phyloP scores from a whole-genome alignment of 805 yeast species.

The Barnettozyma sp. region DNA sequence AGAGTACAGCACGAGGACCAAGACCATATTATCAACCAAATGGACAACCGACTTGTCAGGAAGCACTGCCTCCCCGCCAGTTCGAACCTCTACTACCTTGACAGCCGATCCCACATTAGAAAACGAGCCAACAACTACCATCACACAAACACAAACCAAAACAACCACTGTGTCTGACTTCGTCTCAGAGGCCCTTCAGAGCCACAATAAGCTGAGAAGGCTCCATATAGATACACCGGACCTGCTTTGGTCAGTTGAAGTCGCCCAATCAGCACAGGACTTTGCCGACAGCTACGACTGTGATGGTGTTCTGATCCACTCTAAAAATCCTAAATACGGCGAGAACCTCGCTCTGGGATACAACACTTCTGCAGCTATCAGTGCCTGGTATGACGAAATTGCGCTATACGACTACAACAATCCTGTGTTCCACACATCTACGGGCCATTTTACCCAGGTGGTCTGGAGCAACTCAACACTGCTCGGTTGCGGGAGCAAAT shows the following conservation, averaged over 20 bases:
- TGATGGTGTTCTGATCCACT: slow-evolving; percentile 51
- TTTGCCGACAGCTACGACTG: slow-evolving; percentile 54
- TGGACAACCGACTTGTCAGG: slow-evolving; percentile 12
- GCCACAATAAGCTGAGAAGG: slow-evolving; percentile 53
- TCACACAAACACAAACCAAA: slow-evolving; percentile 13
- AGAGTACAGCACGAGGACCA: too few species aligned
- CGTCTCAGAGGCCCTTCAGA: slow-evolving; percentile 7
- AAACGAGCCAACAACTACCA: slow-evolving; percentile 13
- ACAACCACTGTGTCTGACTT: slow-evolving; percentile 11
- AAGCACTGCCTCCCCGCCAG: too few species aligned
- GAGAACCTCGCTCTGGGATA: slow-evolving; percentile 80
- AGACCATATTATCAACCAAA: too few species aligned
- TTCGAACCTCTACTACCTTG: too few species aligned
- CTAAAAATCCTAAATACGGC: slow-evolving; percentile 56
- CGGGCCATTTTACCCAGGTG: slow-evolving; percentile 80
- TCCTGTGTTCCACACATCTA: slow-evolving; percentile 38
- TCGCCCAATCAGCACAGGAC: slow-evolving; percentile 48
- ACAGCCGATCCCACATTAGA: too few species aligned
- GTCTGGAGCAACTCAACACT: slow-evolving; percentile 60
- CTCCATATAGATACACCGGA: slow-evolving; percentile 40
- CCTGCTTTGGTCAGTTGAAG: slow-evolving; percentile 47
- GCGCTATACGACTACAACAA: slow-evolving; percentile 42
- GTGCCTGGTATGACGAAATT: slow-evolving; percentile 74
- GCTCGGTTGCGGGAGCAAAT: slow-evolving; percentile 64
- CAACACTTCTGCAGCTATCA: slow-evolving; percentile 48